phyloP scores from a whole-genome alignment of 805 yeast genomes.

The Pichia gijzeniarum region DNA sequence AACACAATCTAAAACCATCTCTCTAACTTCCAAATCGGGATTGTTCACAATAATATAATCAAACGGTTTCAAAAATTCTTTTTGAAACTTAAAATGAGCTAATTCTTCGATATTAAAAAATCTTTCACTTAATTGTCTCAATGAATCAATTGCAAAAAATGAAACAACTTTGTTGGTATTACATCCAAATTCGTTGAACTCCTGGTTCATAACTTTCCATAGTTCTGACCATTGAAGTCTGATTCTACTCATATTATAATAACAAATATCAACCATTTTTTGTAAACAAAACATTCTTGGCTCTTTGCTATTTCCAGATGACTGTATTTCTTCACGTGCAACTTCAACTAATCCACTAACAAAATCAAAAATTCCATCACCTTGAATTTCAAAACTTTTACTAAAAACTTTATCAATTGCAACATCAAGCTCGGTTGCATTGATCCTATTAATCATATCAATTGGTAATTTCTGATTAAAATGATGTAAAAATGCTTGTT shows the following conservation, averaged over 20 bases:
- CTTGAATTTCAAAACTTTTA: constrained; percentile 70
- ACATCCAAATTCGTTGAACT: constrained; percentile 80
- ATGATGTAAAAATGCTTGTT: constrained; percentile 62
- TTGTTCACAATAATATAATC: constrained; percentile 70
- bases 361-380: constrained; percentile 80
- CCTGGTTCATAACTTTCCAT: constrained; percentile 90
- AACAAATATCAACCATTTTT: constrained; percentile 94
- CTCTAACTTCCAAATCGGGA: constrained; percentile 63
- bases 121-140: constrained; percentile 87
- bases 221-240: constrained; percentile 94
- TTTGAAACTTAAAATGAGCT: constrained; percentile 92
- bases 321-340: constrained; percentile 83
- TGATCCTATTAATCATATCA: constrained; percentile 49
- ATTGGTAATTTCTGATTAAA: constrained; percentile 62
- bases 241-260: constrained; percentile 94
- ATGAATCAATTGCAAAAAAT: constrained; percentile 87
- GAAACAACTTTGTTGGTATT: constrained; percentile 70
- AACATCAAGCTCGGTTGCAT: constrained; percentile 65
- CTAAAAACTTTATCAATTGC: constrained; percentile 84
- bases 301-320: constrained; percentile 71
- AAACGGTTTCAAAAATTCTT: constrained; percentile 88
- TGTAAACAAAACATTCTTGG: constrained; percentile 92
- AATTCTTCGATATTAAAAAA: constrained; percentile 91
- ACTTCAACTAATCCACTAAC: constrained; percentile 83
- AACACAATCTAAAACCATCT: constrained; percentile 85